Evolutionary conservation across 129 eudicot species (phyloP).

Genomic region (Kitagawia praeruptora): DNA sequence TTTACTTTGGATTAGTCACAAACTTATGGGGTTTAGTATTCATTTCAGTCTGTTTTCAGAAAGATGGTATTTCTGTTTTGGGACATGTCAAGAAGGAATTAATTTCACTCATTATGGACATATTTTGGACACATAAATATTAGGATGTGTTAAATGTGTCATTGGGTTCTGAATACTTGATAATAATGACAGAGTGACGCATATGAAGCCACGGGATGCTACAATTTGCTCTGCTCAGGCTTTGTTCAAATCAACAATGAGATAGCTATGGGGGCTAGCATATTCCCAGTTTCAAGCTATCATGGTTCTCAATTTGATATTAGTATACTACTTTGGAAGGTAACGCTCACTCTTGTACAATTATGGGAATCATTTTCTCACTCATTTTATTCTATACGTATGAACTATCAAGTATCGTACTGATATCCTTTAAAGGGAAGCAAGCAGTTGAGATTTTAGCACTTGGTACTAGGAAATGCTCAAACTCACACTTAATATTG

Average conservation of each 20-base stretch:
- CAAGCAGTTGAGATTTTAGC: background rate
- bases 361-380: background rate
- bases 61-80: background rate
- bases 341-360: constrained; percentile 14
- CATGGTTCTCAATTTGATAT: constrained; percentile 71
- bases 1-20: background rate
- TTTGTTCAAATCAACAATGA: constrained; percentile 70
- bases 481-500: background rate
- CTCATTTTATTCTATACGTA: background rate
- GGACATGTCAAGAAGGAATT: background rate
- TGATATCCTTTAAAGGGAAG: background rate
- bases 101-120: background rate
- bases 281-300: constrained; percentile 49
- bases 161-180: background rate
- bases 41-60: background rate
- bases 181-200: constrained; percentile 62
- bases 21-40: background rate
- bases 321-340: constrained; percentile 85
- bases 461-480: background rate
- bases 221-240: constrained; percentile 78
- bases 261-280: constrained; percentile 82
- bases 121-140: background rate
- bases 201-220: constrained; percentile 84
- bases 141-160: background rate
- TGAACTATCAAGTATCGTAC: background rate